phyloP scores from a whole-genome alignment of 352 stramenopile genomes.

The Phytophthora sp. region DNA sequence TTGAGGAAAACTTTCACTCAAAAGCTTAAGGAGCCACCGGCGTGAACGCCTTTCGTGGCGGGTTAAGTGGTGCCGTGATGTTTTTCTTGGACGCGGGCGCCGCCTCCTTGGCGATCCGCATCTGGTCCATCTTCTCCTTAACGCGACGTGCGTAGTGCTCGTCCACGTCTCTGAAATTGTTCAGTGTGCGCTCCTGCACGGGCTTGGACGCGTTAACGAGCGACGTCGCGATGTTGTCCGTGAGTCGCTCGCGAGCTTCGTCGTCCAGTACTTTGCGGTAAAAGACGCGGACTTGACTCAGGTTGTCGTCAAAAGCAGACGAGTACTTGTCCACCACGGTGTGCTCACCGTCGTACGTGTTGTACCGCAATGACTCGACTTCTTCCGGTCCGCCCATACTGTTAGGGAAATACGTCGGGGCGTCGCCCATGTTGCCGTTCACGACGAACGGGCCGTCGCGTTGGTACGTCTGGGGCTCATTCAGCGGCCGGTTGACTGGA shows the following conservation, averaged over 20 bases:
- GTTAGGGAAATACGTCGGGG: constrained; percentile 86
- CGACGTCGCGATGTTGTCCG: constrained; percentile 77
- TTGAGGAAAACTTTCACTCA: no score
- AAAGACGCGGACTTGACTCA: constrained; percentile 70
- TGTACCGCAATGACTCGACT: constrained; percentile 29
- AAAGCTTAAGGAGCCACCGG: constrained; percentile 33
- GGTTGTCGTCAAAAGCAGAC: constrained; percentile 80
- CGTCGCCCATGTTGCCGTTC: constrained; percentile 64
- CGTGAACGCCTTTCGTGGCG: constrained; percentile 40
- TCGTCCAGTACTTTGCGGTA: constrained; percentile 72
- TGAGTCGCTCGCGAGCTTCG: constrained; percentile 62
- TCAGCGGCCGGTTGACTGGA: constrained; percentile 87
- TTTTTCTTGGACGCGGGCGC: constrained; percentile 37
- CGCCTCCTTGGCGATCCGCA: constrained; percentile 31
- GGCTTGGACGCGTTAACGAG: constrained; percentile 50
- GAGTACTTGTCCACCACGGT: constrained; percentile 52
- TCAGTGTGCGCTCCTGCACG: constrained; percentile 39
- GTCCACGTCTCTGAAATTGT: constrained; percentile 45
- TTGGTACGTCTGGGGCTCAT: constrained; percentile 68
- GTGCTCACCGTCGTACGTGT: constrained; percentile 34
- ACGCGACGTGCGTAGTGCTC: constrained; percentile 41
- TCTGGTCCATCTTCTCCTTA: constrained; percentile 46
- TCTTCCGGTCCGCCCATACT: constrained; percentile 52
- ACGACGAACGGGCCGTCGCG: constrained; percentile 73
- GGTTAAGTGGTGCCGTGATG: constrained; percentile 37